Evolutionary conservation across 768 basidiomycete genomes (phyloP), one percentile per base, ranked within the genome.

Genomic region (Phaeolepiota aurea): DNA sequence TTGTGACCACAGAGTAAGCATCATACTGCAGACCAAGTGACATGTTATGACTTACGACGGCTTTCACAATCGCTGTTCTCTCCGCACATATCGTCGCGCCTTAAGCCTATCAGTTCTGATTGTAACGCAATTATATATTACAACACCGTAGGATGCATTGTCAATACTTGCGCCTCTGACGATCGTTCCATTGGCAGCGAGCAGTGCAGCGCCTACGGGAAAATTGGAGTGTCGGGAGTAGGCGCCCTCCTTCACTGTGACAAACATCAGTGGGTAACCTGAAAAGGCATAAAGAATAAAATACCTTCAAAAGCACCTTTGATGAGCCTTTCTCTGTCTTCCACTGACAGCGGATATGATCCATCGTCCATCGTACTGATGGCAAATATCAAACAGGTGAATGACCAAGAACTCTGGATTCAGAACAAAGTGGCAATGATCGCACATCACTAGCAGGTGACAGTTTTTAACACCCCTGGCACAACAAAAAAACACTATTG

Each of bases 31-130:
- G 12, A 41, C 18, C 32, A 16, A 19, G 31, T 20, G 20, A 41
- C 19, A 23, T 18, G 23, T 19, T 15, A 15, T 23, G 25, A 69
- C 87, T 59, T 47, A 93, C 92, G 15, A 85, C 79, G 19, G 90
- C 93, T 59, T 96, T 96, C n/a, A 91, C 84, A 40, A 99, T 68
- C 0, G 93, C 93, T 0, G 94, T 97, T 20, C 93, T 69, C 57
- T 99, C 94, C 0, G 94, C 94, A 49, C 94, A 98, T 44, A 97
- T 93, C 0, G 86, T 76, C 1, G 76, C 89, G 3, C 92, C 92
- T 94, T 43, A 10, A 40, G 33, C n/a, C n/a, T 7, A n/a, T 7
- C n/a, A 28, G n/a, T 28, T 28, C 7, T 7, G n/a, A 7, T 10
- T 28, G 38, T 25, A 32, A 28, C 44, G 44, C 7, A 28, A 7